Base-by-base conservation (phyloP, 441 rosid species). In the Gossypium gossypioides region DNA sequence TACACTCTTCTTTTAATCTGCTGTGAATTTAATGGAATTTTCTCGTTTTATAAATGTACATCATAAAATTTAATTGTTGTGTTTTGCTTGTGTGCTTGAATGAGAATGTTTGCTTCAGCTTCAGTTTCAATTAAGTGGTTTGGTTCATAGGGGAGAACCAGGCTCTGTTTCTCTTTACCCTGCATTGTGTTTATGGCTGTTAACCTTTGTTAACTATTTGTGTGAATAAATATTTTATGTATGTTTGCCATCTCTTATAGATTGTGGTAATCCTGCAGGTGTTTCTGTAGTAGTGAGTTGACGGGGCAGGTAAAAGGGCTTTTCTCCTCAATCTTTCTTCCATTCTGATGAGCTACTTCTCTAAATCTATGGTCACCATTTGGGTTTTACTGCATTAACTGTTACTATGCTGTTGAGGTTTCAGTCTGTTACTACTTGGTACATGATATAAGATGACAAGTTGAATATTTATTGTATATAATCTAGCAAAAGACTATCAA, bases 301-400 rank as follows among this genome's bases (percentile, higher is more conserved):
- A 72, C 83, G 15, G 95, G 97, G 51, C 95, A 91, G 96, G 98
- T 88, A 83, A 69, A 62, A 52, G 29, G 37, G 9, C 40, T 69
- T 72, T 58, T 52, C 37, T 44, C 54, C 3, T 62, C 34, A 6
- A 68, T 57, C 50, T 60, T 64, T 52, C 44, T 62, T 44, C 63
- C 9, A 34, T 48, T 40, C 44, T 40, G 44, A 40, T 40, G 44
- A 40, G 44, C 44, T 40, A 40, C 44, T 40, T 40, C 44, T 29
- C 54, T 68, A 44, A 46, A 60, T 60, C 24, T 8, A 15, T 13
- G 42, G 22, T 24, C 57, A 19, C 21, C 68, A 37, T 21, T 21
- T n/a, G 1, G 2, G 10, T 46, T 65, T 22, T 46, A 22, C 70
- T 24, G 40, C 40, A 66, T 48, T 37, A 66, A 46, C 56, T 65